Conservation (phyloP, 202 grass and related monocot genomes). For the Zizania palustris region DNA sequence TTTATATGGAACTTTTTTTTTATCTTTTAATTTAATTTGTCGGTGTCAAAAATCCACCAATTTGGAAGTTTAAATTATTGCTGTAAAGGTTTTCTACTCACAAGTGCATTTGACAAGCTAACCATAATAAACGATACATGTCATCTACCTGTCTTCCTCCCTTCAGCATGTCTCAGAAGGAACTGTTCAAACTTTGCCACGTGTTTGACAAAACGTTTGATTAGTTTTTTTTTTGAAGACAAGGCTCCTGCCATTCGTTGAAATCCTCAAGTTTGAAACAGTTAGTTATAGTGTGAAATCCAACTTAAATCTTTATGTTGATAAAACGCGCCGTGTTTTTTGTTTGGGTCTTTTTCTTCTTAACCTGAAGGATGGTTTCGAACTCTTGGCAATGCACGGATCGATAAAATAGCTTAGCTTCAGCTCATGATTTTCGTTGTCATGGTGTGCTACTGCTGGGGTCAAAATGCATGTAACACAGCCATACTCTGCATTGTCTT, state of each 20-base stretch:
- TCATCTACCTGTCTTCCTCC: background rate
- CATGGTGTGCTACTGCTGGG: conserved; percentile 16
- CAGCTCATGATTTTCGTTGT: background rate
- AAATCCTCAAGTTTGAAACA: background rate
- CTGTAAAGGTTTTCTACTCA: conserved; percentile 24
- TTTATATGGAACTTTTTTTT: conserved; percentile 22
- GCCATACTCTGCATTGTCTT: conserved; percentile 34
- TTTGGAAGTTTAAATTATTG: conserved; percentile 38
- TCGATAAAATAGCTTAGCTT: background rate
- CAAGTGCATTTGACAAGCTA: background rate
- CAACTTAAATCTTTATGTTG: background rate
- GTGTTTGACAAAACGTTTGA: conserved; percentile 7
- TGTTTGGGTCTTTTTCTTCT: background rate
- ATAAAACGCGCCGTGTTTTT: background rate
- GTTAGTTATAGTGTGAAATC: conserved; percentile 8
- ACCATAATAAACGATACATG: conserved; percentile 16
- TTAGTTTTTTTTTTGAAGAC: background rate
- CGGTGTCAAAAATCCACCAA: conserved; percentile 26
- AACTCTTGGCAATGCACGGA: background rate
- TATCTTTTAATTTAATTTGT: background rate
- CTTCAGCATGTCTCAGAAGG: background rate
- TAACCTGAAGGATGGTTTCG: background rate
- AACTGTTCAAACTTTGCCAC: background rate
- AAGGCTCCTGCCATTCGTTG: background rate
- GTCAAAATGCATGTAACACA: conserved; percentile 3